These are phyloP conservation scores for Phytopythium boreale DNA, from an alignment of 352 stramenopile genomes.

Conservation along the genomic window DNA sequence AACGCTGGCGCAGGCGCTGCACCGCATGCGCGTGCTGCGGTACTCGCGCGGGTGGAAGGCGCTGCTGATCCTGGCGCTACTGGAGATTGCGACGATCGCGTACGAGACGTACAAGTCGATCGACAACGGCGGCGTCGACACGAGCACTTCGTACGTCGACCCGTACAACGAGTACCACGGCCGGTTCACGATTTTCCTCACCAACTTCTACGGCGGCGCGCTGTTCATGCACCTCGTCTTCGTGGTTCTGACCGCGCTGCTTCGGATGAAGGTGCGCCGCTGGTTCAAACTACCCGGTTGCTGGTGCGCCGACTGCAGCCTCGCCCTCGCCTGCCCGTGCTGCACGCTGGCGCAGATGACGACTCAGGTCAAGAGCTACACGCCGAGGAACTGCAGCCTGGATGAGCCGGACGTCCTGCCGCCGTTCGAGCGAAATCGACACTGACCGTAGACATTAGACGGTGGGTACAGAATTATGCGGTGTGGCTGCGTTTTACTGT, in stretches of 20 bases:
- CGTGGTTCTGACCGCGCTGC: slow-evolving; percentile 17
- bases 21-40: slow-evolving; percentile 19
- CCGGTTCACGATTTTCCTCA: slow-evolving; percentile 19
- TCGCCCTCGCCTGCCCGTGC: slow-evolving; percentile 28
- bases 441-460: no score
- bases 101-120: slow-evolving; percentile 1
- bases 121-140: not conserved
- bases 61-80: slow-evolving; percentile 15
- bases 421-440: slow-evolving; percentile 20
- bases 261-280: slow-evolving; percentile 25
- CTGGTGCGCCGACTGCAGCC: slow-evolving; percentile 22
- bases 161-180: not conserved
- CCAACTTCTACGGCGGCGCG: slow-evolving; percentile 13
- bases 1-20: slow-evolving; percentile 34
- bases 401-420: slow-evolving; percentile 27
- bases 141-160: slow-evolving; percentile 7
- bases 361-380: slow-evolving; percentile 50
- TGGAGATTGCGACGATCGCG: slow-evolving; percentile 1
- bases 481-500: no score
- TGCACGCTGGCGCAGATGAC: slow-evolving; percentile 41
- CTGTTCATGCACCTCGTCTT: slow-evolving; percentile 10
- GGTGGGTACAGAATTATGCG: no score
- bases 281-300: slow-evolving; percentile 34
- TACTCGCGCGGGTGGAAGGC: slow-evolving; percentile 8
- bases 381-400: slow-evolving; percentile 32